Percentiles rank a stretch among this genome's conserved stretches.
These are phyloP conservation scores for Hyphopichia wangnamkhiaoensis DNA, from an alignment of 1,139 yeast genomes.

Conservation along the genomic window DNA sequence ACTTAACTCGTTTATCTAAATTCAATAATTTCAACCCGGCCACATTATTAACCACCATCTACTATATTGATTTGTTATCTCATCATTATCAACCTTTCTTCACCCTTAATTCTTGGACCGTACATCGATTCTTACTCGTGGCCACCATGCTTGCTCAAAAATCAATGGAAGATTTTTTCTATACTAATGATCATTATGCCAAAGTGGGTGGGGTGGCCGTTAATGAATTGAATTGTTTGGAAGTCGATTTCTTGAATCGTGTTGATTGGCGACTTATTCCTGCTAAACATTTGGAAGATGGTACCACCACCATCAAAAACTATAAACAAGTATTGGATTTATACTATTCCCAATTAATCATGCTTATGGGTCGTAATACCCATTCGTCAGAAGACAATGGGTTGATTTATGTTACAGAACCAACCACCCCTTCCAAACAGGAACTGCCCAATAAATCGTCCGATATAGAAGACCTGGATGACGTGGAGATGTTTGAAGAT, in stretches of 20 bases:
- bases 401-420: no score
- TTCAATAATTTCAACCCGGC: conserved; percentile 86
- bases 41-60: conserved; percentile 75
- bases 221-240: conserved; percentile 82
- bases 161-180: conserved; percentile 91
- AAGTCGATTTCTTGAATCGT: conserved; percentile 79
- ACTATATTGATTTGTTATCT: conserved; percentile 83
- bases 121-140: conserved; percentile 85
- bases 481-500: conserved; percentile 10
- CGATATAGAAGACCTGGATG: conserved; percentile 11
- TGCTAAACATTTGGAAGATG: conserved; percentile 30
- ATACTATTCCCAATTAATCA: conserved; percentile 63
- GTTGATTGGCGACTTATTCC: conserved; percentile 68
- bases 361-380: conserved; percentile 56
- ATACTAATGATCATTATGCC: conserved; percentile 91
- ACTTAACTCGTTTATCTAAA: conserved; percentile 73
- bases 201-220: conserved; percentile 93
- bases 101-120: conserved; percentile 86
- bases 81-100: conserved; percentile 74
- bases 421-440: no score
- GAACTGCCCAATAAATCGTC: no score
- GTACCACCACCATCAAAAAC: conserved; percentile 30
- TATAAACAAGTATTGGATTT: conserved; percentile 53
- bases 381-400: no score
- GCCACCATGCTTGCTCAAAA: conserved; percentile 92